Conservation (phyloP, 148 eudicot species). For the Arctostaphylos glauca region DNA sequence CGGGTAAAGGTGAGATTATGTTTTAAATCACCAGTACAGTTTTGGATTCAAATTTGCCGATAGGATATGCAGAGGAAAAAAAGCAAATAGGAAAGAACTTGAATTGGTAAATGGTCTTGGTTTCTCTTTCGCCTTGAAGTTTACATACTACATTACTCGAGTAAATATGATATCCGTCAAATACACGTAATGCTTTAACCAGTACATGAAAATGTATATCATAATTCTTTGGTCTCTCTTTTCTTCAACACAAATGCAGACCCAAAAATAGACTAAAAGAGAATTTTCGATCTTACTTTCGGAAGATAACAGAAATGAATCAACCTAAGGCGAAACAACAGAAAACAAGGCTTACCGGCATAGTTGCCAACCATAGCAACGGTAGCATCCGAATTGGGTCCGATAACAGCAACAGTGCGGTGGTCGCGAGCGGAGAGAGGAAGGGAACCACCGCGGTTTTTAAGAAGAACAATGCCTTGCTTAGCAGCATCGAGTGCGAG, state of each 20-base stretch:
- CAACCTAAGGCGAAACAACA: too few species aligned
- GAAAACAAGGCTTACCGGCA: slow-evolving; percentile 40
- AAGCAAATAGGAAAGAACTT: not conserved
- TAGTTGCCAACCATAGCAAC: slow-evolving; percentile 83
- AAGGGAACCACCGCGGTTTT: slow-evolving; percentile 53
- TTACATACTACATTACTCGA: too few species aligned
- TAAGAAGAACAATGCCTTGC: slow-evolving; percentile 81
- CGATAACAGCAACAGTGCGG: slow-evolving; percentile 72
- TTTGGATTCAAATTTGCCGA: not conserved
- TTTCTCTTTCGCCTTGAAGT: too few species aligned
- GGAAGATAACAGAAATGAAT: too few species aligned
- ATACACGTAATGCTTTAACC: too few species aligned
- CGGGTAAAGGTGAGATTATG: not conserved
- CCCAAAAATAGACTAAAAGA: too few species aligned
- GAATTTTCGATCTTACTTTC: too few species aligned
- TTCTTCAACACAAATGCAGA: too few species aligned
- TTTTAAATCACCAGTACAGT: not conserved
- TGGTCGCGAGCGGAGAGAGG: slow-evolving; percentile 59
- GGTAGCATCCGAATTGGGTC: slow-evolving; percentile 81
- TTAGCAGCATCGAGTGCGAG: slow-evolving; percentile 83
- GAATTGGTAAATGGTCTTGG: too few species aligned
- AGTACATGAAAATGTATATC: too few species aligned
- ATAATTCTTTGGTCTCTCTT: too few species aligned
- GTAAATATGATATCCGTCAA: too few species aligned
- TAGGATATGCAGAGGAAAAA: not conserved